Percentiles rank a stretch among this genome's conserved stretches.
Conservation (phyloP, 2,329 filamentous ascomycete genomes). For the Cryoendolithus antarcticus region DNA sequence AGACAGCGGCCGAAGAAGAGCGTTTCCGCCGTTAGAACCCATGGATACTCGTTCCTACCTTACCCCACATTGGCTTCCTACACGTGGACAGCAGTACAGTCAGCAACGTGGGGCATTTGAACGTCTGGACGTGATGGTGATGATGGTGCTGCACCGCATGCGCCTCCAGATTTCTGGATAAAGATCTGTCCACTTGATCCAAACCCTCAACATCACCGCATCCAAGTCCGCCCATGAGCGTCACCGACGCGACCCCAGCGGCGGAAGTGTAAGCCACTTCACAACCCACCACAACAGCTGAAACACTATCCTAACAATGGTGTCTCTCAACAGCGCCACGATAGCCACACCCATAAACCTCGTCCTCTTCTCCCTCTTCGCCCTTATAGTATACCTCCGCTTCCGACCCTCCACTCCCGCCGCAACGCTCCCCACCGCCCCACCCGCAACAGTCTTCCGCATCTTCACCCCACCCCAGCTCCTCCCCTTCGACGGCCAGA, state of each 20-base stretch:
- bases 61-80: no score
- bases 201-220: no score
- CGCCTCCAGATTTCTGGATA: no score
- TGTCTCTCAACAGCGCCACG: conserved; percentile 31
- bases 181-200: no score
- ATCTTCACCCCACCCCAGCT: conserved; percentile 74
- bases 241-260: conserved; percentile 20
- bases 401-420: conserved; percentile 41
- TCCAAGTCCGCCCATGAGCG: conserved; percentile 4
- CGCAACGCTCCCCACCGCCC: conserved; percentile 37
- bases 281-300: neutral
- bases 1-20: no score
- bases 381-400: conserved; percentile 45
- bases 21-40: no score
- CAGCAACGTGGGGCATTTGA: no score
- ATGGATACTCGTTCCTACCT: no score
- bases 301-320: neutral
- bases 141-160: no score
- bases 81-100: no score
- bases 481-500: conserved; percentile 70
- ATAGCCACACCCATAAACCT: conserved; percentile 50
- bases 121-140: no score
- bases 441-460: conserved; percentile 69
- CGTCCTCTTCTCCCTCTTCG: conserved; percentile 46
- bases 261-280: conserved; percentile 29